These are phyloP conservation scores for Lentinula aciculospora DNA, from an alignment of 768 basidiomycete species.

Conservation along the genomic window DNA sequence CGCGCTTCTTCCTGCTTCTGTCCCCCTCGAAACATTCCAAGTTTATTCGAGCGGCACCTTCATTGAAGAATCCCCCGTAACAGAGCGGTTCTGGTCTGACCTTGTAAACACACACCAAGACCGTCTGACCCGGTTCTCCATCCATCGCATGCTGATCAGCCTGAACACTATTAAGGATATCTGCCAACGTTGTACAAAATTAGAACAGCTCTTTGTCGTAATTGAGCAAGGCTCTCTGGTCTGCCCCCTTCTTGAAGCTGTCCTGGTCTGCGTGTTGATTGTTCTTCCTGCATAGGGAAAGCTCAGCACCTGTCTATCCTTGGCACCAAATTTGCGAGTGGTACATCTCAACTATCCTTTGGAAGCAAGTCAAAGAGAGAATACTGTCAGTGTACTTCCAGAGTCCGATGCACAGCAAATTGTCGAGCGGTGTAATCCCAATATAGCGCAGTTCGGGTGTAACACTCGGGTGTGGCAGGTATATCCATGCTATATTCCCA, in stretches of 20 bases:
- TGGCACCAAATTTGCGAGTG: background rate
- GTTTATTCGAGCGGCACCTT: slow-evolving; percentile 48
- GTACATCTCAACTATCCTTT: slow-evolving; percentile 1
- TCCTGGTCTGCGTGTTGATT: background rate
- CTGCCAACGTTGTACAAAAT: slow-evolving; percentile 43
- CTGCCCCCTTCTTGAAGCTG: background rate
- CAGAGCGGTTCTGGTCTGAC: slow-evolving; percentile 43
- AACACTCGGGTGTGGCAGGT: slow-evolving; percentile 8
- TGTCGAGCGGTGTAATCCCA: background rate
- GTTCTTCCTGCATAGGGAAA: background rate
- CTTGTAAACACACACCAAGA: slow-evolving; percentile 46
- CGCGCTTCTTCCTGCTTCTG: slow-evolving; percentile 31
- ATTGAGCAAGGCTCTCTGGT: slow-evolving; percentile 44
- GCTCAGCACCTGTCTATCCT: background rate
- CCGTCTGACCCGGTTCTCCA: slow-evolving; percentile 50
- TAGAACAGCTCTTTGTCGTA: slow-evolving; percentile 64
- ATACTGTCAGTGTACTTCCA: background rate
- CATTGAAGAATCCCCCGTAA: slow-evolving; percentile 27
- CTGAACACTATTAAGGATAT: slow-evolving; percentile 44
- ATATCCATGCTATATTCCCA: background rate
- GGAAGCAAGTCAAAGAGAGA: background rate
- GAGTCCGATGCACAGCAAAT: background rate
- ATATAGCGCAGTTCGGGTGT: slow-evolving; percentile 4
- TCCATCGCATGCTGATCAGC: slow-evolving; percentile 58
- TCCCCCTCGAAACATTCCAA: slow-evolving; percentile 57